Conservation (phyloP, 371 early-diverging fungal genomes). For the Dinochytrium kinnereticum region DNA sequence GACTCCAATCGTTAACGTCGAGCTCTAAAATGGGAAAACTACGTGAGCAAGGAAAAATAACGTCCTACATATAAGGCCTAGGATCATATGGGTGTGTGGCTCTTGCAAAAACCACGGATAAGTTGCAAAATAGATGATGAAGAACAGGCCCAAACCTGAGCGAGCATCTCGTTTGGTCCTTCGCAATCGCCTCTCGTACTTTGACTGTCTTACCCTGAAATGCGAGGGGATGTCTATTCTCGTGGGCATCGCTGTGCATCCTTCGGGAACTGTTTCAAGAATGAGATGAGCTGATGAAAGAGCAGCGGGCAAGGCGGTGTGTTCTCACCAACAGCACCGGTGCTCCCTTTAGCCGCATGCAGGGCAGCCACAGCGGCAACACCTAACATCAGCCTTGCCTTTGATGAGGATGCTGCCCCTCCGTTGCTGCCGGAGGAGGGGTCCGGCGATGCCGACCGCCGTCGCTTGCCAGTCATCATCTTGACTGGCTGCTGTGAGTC, state of each 20-base stretch:
- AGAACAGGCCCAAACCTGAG: slow-evolving; percentile 11
- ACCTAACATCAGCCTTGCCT: background rate
- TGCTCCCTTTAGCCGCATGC: background rate
- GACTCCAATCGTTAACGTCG: background rate
- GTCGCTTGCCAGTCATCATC: slow-evolving; percentile 5
- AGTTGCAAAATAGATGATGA: background rate
- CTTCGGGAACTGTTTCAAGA: background rate
- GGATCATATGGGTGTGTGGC: too few relatives aligned
- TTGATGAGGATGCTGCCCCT: background rate
- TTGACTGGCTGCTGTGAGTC: background rate
- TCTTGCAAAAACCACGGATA: too few relatives aligned
- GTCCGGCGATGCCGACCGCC: background rate
- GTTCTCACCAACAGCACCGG: too few relatives aligned
- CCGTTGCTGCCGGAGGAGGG: background rate
- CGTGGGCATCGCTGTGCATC: background rate
- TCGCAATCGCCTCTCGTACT: slow-evolving; percentile 2
- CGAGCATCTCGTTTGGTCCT: slow-evolving; percentile 5
- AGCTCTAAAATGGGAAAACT: slow-evolving; percentile 13
- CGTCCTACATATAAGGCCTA: too few relatives aligned
- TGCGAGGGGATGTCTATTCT: background rate
- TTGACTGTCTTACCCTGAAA: background rate
- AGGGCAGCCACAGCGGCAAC: background rate
- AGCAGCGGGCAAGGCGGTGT: too few relatives aligned
- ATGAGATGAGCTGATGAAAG: background rate
- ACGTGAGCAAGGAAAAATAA: too few relatives aligned